Evolutionary conservation across 1,284 basidiomycete genomes (phyloP).

Genomic region (Cutaneotrichosporon dermatis): DNA sequence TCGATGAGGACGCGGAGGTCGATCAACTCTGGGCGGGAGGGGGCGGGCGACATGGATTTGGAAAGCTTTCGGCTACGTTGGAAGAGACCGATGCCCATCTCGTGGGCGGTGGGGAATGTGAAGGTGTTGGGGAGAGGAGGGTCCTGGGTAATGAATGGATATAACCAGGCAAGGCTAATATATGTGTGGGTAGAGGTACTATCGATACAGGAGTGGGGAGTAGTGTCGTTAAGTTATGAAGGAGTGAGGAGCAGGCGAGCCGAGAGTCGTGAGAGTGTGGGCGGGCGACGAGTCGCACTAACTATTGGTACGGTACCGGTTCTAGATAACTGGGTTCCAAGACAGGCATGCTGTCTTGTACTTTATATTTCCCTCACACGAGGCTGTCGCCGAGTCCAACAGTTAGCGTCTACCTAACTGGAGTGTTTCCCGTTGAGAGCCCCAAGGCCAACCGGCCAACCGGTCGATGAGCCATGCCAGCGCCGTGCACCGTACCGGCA

Average conservation of each 20-base stretch:
- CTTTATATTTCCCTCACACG: neutral
- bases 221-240: no score
- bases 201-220: neutral
- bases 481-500: no score
- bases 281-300: neutral
- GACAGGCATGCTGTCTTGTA: neutral
- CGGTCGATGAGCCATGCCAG: no score
- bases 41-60: slow-evolving; percentile 5
- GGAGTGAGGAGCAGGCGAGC: neutral
- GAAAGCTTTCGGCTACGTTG: slow-evolving; percentile 7
- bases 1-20: slow-evolving; percentile 20
- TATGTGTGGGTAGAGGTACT: neutral
- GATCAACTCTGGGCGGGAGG: neutral
- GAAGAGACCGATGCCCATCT: slow-evolving; percentile 17
- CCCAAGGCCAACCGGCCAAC: no score
- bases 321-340: neutral
- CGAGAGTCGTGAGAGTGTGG: neutral
- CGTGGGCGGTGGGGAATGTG: neutral
- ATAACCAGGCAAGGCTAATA: neutral
- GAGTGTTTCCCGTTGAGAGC: no score
- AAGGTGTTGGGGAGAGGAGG: neutral
- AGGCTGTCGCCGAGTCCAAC: neutral
- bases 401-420: neutral
- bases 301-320: neutral
- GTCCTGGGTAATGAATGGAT: neutral